Conservation (phyloP, 2,329 filamentous ascomycete genomes). For the Aspergillus bombycis region DNA sequence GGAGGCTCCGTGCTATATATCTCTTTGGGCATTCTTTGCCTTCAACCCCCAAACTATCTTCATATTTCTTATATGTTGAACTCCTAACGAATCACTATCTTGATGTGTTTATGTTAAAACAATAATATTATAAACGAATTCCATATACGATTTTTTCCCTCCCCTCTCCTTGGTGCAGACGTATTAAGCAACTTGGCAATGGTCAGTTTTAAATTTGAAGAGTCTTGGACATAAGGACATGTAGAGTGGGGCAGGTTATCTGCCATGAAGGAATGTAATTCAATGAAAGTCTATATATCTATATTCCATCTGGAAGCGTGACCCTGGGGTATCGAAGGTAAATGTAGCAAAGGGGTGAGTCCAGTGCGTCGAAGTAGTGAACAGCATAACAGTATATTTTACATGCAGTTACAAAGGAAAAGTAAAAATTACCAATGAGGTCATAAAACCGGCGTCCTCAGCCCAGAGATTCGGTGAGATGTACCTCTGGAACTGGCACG, state of each 20-base stretch:
- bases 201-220: neutral
- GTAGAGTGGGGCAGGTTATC: neutral
- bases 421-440: neutral
- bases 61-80: neutral
- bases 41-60: neutral
- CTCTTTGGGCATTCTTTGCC: neutral
- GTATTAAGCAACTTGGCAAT: neutral
- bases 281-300: neutral
- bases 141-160: neutral
- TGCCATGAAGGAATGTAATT: neutral
- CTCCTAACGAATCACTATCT: neutral
- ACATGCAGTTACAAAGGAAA: neutral
- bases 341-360: neutral
- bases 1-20: neutral
- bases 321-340: conserved; percentile 5
- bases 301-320: neutral
- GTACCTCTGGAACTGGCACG: conserved; percentile 20
- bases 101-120: neutral
- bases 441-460: conserved; percentile 15
- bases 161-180: neutral
- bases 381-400: neutral
- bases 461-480: conserved; percentile 36
- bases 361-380: neutral
- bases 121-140: neutral
- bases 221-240: conserved; percentile 10